Evolutionary conservation across 1,139 yeast genomes (phyloP).

Genomic region (Insectozyma bohioensis): DNA sequence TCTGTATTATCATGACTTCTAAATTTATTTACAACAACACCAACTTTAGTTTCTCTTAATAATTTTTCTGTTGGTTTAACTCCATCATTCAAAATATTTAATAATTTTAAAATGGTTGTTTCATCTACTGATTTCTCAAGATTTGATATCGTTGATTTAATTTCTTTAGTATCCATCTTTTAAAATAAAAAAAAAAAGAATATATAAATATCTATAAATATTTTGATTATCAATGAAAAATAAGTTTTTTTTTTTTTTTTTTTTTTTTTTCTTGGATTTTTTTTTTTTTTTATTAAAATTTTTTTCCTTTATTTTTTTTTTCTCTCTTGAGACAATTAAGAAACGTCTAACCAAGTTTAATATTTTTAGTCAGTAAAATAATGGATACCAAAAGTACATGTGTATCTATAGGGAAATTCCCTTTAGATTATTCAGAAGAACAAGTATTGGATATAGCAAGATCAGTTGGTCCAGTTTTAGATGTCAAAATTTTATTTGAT

Average conservation of each 20-base stretch:
- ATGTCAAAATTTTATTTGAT: slow-evolving; percentile 77
- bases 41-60: slow-evolving; percentile 92
- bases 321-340: too few species aligned
- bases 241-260: slow-evolving; percentile 1
- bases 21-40: slow-evolving; percentile 90
- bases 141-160: slow-evolving; percentile 63
- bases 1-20: slow-evolving; percentile 67
- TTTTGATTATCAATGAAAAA: background rate
- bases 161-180: slow-evolving; percentile 71
- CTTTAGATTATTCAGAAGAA: slow-evolving; percentile 70
- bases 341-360: too few species aligned
- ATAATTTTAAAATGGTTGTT: slow-evolving; percentile 62
- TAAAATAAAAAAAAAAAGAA: background rate
- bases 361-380: too few species aligned
- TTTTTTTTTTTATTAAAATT: slow-evolving; percentile 1
- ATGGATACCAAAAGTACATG: slow-evolving; percentile 25
- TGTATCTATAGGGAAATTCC: slow-evolving; percentile 39
- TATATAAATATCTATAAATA: background rate
- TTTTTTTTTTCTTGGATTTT: slow-evolving; percentile 5
- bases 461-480: slow-evolving; percentile 85
- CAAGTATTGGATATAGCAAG: slow-evolving; percentile 78
- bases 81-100: slow-evolving; percentile 66
- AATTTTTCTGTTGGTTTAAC: slow-evolving; percentile 84
- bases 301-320: background rate
- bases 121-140: slow-evolving; percentile 76